phyloP scores from a whole-genome alignment of 768 basidiomycete genomes.

The Naganishia antarctica region DNA sequence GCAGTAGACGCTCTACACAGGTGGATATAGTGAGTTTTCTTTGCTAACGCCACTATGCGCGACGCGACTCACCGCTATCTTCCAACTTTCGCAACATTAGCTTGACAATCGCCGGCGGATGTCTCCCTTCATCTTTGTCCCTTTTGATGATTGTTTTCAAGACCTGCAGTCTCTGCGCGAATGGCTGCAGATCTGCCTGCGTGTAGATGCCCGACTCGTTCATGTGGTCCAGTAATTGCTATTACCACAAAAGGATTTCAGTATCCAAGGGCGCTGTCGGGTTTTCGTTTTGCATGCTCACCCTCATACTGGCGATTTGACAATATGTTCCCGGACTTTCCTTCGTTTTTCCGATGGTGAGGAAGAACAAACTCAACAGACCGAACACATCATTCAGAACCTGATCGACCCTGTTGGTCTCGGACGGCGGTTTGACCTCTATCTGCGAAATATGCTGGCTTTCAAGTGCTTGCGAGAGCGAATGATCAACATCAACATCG shows the following conservation, averaged over 20 bases:
- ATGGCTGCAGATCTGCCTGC: constrained; percentile 81
- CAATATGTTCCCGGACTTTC: constrained; percentile 93
- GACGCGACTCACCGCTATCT: constrained; percentile 72
- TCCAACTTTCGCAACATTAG: constrained; percentile 84
- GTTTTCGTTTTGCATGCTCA: constrained; percentile 53
- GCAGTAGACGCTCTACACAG: constrained; percentile 65
- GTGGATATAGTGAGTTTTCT: neutral
- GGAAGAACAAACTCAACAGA: constrained; percentile 90
- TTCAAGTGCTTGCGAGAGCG: constrained; percentile 7
- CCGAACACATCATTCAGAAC: constrained; percentile 93
- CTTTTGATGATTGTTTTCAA: constrained; percentile 79
- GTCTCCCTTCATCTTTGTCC: constrained; percentile 73
- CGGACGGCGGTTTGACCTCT: constrained; percentile 33
- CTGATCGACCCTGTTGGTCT: constrained; percentile 80
- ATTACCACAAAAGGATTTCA: constrained; percentile 29
- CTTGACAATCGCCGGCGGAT: constrained; percentile 78
- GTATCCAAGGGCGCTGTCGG: too few species aligned
- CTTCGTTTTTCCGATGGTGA: constrained; percentile 92
- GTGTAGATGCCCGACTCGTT: constrained; percentile 94
- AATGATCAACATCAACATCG: constrained; percentile 13
- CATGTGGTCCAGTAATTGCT: constrained; percentile 94
- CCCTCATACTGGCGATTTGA: constrained; percentile 91
- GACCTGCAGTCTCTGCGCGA: constrained; percentile 71
- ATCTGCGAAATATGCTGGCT: constrained; percentile 21
- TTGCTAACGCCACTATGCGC: neutral